Conservation (phyloP, 139 green algal genomes). For the Mesotaenium endlicherianum region DNA sequence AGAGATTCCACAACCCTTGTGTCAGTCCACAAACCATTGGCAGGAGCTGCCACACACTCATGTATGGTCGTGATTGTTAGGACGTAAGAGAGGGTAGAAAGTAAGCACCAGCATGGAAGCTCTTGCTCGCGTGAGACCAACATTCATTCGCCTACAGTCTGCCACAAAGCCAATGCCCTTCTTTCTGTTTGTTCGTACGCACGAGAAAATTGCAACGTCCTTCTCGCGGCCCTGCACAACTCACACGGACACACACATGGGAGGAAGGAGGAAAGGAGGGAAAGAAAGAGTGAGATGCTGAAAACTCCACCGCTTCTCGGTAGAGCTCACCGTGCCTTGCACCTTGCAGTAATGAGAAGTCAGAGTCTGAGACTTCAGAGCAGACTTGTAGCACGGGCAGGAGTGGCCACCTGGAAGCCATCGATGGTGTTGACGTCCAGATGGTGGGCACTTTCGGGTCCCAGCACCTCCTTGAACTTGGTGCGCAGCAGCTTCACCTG, state of each 20-base stretch:
- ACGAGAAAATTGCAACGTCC: constrained; percentile 81
- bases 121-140: constrained; percentile 80
- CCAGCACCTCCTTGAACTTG: constrained; percentile 61
- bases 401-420: constrained; percentile 64
- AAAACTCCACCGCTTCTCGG: too few relatives aligned
- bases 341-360: too few relatives aligned
- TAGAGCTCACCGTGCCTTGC: too few relatives aligned
- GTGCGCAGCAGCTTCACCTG: constrained; percentile 75
- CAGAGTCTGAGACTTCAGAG: too few relatives aligned
- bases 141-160: constrained; percentile 87
- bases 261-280: too few relatives aligned
- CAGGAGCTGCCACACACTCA: not conserved
- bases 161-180: constrained; percentile 56
- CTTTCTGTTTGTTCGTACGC: constrained; percentile 59
- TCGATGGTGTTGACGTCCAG: constrained; percentile 95
- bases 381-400: not conserved
- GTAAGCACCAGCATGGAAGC: constrained; percentile 70
- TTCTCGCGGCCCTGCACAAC: constrained; percentile 86
- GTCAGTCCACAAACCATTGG: not conserved
- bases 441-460: constrained; percentile 58
- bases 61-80: not conserved
- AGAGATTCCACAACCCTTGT: not conserved
- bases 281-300: too few relatives aligned
- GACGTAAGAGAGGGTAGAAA: not conserved
- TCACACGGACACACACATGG: too few relatives aligned